Conservation (phyloP, 2,329 filamentous ascomycete genomes). For the Arachnopeziza araneosa region DNA sequence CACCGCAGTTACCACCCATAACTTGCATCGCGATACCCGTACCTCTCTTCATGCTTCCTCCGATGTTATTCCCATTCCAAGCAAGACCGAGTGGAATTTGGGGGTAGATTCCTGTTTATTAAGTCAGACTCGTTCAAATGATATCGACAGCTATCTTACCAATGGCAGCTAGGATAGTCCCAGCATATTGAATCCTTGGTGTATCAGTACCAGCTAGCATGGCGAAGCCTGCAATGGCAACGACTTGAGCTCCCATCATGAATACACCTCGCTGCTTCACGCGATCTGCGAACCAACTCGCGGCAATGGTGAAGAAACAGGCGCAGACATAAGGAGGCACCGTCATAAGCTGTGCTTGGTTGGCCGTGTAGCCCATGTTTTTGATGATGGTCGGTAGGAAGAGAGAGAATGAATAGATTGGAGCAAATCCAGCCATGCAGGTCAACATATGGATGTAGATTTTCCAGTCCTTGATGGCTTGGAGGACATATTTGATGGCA, state of each 20-base stretch:
- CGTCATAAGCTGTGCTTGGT: slow-evolving; percentile 42
- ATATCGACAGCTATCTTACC: slow-evolving; percentile 24
- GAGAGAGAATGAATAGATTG: slow-evolving; percentile 38
- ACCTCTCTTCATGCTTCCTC: slow-evolving; percentile 87
- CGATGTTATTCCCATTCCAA: slow-evolving; percentile 82
- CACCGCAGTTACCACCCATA: slow-evolving; percentile 86
- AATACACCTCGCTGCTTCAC: slow-evolving; percentile 64
- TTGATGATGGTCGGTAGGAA: slow-evolving; percentile 38
- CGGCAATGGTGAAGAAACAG: slow-evolving; percentile 56
- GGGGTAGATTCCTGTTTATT: slow-evolving; percentile 72
- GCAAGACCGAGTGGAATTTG: slow-evolving; percentile 77
- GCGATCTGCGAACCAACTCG: slow-evolving; percentile 71
- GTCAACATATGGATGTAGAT: slow-evolving; percentile 39
- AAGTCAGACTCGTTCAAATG: background rate
- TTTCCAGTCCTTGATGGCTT: slow-evolving; percentile 57
- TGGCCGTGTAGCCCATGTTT: slow-evolving; percentile 50
- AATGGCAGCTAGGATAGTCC: slow-evolving; percentile 73
- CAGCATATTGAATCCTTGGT: slow-evolving; percentile 70
- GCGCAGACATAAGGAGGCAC: slow-evolving; percentile 57
- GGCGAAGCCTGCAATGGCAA: slow-evolving; percentile 70
- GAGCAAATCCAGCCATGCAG: slow-evolving; percentile 53
- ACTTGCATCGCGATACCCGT: slow-evolving; percentile 83
- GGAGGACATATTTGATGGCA: slow-evolving; percentile 47
- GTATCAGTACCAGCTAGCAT: slow-evolving; percentile 64
- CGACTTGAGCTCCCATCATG: slow-evolving; percentile 55